Evolutionary conservation across 2,329 filamentous ascomycete genomes (phyloP), one percentile per base, ranked within the genome.

Genomic region (Bipolaris oryzae): DNA sequence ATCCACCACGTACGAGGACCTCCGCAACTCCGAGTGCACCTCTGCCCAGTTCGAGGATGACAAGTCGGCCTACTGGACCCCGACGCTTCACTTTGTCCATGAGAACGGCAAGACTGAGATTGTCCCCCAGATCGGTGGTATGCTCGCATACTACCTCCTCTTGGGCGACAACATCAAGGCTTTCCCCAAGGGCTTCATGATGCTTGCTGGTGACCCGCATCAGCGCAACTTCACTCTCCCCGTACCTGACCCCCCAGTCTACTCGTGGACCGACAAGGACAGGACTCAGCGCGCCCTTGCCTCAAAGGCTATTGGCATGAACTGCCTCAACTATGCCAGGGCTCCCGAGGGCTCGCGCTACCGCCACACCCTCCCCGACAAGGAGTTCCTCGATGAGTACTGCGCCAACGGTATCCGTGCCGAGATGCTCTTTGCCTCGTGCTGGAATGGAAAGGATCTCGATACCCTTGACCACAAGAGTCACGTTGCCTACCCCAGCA

Each of bases 261-360:
- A 90, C 11, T 62, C 77, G 21, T 97, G 93, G 93, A 72, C 77
- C 4, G 54, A 52, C 3, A 79, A 86, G 5, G 85, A 88, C 57
- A 84, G 85, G 68, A 89, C 88, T 10, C 92, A 96, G 79, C 75
- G 77, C 15, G 85, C 87, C 50, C 84, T 97, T 35, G 80, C 79
- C 48, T 89, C 96, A 80, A 92, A 93, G 60, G 91, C 93, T 9
- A 68, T 97, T 25, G 94, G 95, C 3, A 96, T 96, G 85, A 98
- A 98, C 82, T 98, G 95, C 78, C 79, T 99, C 58, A 88, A 98
- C 84, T 97, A 97, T 73, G 80, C 77, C 21, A 68, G 67, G 16
- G 55, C 76, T 0, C 80, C 89, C 2, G 92, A 96, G 75, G 83
- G 84, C 1, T 89, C 92, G 13, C 83, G 96, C 34, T 89, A 87